phyloP scores from a whole-genome alignment of 2,329 filamentous ascomycete genomes.

The Neurospora crassa region DNA sequence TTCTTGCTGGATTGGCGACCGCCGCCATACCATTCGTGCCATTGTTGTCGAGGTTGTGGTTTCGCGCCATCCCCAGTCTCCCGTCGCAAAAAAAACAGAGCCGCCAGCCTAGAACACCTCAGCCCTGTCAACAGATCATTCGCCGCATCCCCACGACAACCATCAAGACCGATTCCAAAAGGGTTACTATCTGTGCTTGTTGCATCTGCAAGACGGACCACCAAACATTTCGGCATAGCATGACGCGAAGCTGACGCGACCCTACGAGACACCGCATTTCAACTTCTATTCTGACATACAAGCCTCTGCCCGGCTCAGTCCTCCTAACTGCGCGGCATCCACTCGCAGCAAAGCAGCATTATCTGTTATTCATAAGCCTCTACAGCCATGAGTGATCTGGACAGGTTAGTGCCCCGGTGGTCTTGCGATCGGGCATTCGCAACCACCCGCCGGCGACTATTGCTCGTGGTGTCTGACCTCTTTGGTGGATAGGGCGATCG shows the following conservation, averaged over 20 bases:
- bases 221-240: background rate
- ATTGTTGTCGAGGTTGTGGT: background rate
- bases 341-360: background rate
- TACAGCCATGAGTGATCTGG: slow-evolving; percentile 74
- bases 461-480: slow-evolving; percentile 5
- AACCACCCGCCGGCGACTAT: background rate
- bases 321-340: background rate
- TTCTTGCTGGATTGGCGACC: background rate
- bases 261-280: background rate
- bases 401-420: slow-evolving; percentile 52
- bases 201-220: background rate
- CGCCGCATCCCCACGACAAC: background rate
- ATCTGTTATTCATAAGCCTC: background rate
- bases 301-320: background rate
- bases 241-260: background rate
- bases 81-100: background rate
- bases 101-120: background rate
- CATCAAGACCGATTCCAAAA: background rate
- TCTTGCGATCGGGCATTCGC: background rate
- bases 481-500: slow-evolving; percentile 70
- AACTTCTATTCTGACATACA: background rate
- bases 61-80: background rate
- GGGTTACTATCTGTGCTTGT: background rate
- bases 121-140: background rate
- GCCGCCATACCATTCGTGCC: background rate